Percentiles rank a stretch among this genome's conserved stretches.
Evolutionary conservation across 768 basidiomycete species (phyloP).

Genomic region (Sarcomyxa edulis): DNA sequence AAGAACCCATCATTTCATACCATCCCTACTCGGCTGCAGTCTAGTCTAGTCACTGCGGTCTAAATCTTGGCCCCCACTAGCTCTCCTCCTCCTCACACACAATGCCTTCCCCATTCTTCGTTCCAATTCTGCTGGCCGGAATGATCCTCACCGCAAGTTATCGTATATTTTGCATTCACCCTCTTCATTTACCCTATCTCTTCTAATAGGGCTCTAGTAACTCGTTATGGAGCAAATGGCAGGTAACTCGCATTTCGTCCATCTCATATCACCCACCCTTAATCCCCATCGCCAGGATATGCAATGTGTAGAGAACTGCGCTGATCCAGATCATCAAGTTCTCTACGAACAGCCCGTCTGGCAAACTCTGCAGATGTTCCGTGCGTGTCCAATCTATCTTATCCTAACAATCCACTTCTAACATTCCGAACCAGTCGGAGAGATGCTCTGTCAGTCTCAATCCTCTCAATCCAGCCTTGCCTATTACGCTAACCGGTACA

Average conservation of each 20-base stretch:
- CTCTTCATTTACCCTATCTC: neutral
- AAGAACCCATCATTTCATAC: conserved; percentile 4
- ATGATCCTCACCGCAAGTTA: conserved; percentile 85
- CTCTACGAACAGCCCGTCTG: conserved; percentile 94
- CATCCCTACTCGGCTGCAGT: too few relatives aligned
- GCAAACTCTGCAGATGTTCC: conserved; percentile 89
- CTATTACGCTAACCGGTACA: conserved; percentile 20
- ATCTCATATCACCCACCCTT: conserved; percentile 6
- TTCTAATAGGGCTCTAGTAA: conserved; percentile 64
- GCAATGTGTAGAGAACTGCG: conserved; percentile 97
- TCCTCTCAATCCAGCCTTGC: conserved; percentile 13
- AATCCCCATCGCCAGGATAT: conserved; percentile 59
- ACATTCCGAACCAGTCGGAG: conserved; percentile 63
- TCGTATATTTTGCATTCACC: neutral
- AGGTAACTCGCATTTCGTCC: conserved; percentile 33
- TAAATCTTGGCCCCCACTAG: too few relatives aligned
- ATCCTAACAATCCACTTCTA: conserved; percentile 15
- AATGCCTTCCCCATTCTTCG: conserved; percentile 66
- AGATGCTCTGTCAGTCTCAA: conserved; percentile 86
- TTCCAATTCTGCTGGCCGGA: conserved; percentile 80
- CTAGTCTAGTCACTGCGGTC: too few relatives aligned
- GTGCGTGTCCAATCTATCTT: conserved; percentile 37
- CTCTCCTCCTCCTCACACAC: conserved; percentile 11
- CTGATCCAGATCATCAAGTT: conserved; percentile 49
- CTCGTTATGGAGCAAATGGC: conserved; percentile 81